Evolutionary conservation across 2,329 filamentous ascomycete genomes (phyloP), one percentile per base, ranked within the genome.

Genomic region (Drechslerella dactyloides): DNA sequence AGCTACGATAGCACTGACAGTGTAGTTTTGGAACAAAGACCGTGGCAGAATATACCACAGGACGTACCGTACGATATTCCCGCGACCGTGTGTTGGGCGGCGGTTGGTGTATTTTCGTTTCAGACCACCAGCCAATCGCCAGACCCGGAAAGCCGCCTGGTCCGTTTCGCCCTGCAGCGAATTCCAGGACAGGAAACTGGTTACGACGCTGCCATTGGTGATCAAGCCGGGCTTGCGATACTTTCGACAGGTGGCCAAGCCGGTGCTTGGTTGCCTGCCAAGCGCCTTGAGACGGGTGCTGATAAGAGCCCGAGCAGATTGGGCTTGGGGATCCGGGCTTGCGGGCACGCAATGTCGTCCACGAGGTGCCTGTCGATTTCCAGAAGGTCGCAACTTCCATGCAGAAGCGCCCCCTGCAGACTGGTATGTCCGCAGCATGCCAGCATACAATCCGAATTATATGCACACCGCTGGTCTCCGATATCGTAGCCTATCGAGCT

Each of bases 121-220:
- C 65, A 63, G 40, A 33, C 33, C 33, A 46, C 13, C n/a, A 5
- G 13, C 37, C 37, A 42, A 42, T 42, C n/a, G n/a, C 2, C 13
- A 13, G n/a, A 13, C 37, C 37, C 13, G 2, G 13, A 42, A 42
- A 42, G 37, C 37, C 52, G 58, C 51, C 44, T 57, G 40, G 64
- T 40, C 48, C 13, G 11, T 24, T 37, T 51, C 27, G 37, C 33
- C 30, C 33, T 42, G 35, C 35, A 11, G 17, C 37, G 17, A 23
- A 35, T 54, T 21, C 65, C 58, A 33, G 53, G 53, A 62, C 37
- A 69, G 65, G 65, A 69, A 69, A 63, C 65, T 69, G 65, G 21
- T 55, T 57, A 52, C n/a, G 21, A 21, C 17, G 52, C 42, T 24
- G 24, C 48, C 40, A 69, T 62, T 61, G 64, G 51, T 57, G 64